Evolutionary conservation across 352 stramenopile genomes (phyloP), one percentile per base, ranked within the genome.

Genomic region (Elongisporangium undulatum): DNA sequence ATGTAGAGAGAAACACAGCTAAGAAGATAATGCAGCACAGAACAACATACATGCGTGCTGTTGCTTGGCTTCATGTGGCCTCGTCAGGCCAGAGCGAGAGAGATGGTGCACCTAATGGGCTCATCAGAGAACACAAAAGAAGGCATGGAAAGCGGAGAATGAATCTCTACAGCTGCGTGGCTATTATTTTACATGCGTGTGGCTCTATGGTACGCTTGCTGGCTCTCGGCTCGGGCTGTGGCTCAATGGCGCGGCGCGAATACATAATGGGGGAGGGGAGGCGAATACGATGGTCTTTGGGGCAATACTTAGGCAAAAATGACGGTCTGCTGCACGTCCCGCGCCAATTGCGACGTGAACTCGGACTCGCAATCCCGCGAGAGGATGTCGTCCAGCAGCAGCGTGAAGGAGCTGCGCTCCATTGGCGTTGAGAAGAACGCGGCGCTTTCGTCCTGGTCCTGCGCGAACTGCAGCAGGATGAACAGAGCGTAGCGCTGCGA

Each of bases 401-500:
- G 55, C 53, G 66, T 59, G 20, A 89, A 69, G 49, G 72, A 77
- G 64, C 83, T 91, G 60, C 80, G 82, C 52, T 89, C 77, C 22
- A 82, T 85, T 4, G 74, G 68, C 1, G 75, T 83, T 12, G 67
- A 60, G 53, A 91, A 91, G 39, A 91, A 69, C 48, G 74, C 58
- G 15, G 57, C 24, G 10, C 17, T 58, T 12, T 68, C 65, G 45
- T 65, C 64, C 7, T 55, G 49, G 50, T 88, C 77, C 20, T 79
- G 69, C 20, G 79, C 61, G 20, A 72, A 89, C 61, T 92, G 78
- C 41, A 75, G 57, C 34, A 92, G 58, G 24, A 89, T 82, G 53
- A 92, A 92, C 16, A 81, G 70, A 17, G 69, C 82, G 45, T 85
- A 92, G 19, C 82, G 82, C 45, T 71, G 66, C 1, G 87, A 55